Evolutionary conservation across 345 rosid species (phyloP).

Genomic region (Moricandia arvensis): DNA sequence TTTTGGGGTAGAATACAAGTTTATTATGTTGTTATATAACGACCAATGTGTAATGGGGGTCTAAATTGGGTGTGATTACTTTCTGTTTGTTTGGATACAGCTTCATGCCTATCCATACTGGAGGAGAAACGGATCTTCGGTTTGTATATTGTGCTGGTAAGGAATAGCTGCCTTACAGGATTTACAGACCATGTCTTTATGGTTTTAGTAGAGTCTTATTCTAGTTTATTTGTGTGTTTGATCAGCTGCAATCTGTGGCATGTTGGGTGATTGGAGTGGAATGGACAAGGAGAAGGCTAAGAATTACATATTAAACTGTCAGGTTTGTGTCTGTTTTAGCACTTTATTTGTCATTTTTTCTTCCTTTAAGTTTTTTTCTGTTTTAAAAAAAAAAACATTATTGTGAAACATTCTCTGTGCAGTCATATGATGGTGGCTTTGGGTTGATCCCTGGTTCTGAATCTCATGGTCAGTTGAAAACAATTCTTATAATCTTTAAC

Average conservation of each 20-base stretch:
- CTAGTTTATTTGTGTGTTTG: slow-evolving; percentile 29
- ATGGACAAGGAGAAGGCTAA: slow-evolving; percentile 79
- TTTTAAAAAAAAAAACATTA: slow-evolving; percentile 15
- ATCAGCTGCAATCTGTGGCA: slow-evolving; percentile 80
- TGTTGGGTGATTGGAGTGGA: slow-evolving; percentile 86
- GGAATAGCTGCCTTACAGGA: slow-evolving; percentile 26
- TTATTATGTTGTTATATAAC: neutral
- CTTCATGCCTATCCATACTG: slow-evolving; percentile 79
- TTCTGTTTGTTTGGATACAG: slow-evolving; percentile 44
- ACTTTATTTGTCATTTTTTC: neutral
- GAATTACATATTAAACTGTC: slow-evolving; percentile 73
- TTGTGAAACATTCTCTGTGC: slow-evolving; percentile 32
- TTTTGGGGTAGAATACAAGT: neutral
- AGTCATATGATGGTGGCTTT: slow-evolving; percentile 99
- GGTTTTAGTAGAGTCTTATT: slow-evolving; percentile 20
- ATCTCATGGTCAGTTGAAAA: slow-evolving; percentile 84
- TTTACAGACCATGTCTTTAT: slow-evolving; percentile 3
- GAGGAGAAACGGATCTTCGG: slow-evolving; percentile 87
- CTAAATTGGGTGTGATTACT: slow-evolving; percentile 5
- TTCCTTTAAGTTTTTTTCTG: slow-evolving; percentile 18
- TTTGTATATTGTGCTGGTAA: slow-evolving; percentile 93
- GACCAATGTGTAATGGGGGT: neutral
- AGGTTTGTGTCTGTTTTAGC: slow-evolving; percentile 44
- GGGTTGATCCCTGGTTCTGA: slow-evolving; percentile 90
- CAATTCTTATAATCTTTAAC: neutral